Evolutionary conservation across 768 basidiomycete genomes (phyloP), one percentile per base, ranked within the genome.

Genomic region (Lactarius sanguifluus): DNA sequence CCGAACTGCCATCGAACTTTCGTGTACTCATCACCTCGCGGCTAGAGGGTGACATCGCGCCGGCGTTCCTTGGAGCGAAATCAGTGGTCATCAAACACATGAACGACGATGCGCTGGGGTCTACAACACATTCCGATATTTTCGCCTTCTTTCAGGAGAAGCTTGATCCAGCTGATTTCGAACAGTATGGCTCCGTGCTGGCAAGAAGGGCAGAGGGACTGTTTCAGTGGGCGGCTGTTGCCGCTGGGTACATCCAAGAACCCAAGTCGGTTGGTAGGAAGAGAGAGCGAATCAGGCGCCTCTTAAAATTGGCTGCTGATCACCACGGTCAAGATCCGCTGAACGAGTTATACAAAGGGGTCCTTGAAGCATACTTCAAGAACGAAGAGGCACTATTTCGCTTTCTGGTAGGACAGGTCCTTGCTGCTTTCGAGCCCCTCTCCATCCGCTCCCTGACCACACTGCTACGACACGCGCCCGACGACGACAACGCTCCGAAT

Each of bases 351-450:
- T 50, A 50, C 50, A 50, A 25, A 25, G 50, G 5, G 13, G 50
- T 50, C 5, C 50, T 50, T 5, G 50, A 50, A 15, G 50, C 25
- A 15, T 50, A 50, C 23, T 50, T 50, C 23, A 25, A 13, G n/a
- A 23, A 25, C 50, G 50, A 50, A 50, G 50, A 25, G 23, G 55
- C 38, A 16, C 23, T 36, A 28, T 58, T 36, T 34, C 38, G 57
- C 30, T 58, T 38, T 23, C 43, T 61, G 47, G n/a, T 61, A 0
- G 60, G 60, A 38, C 60, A 61, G 8, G 28, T 61, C 6, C 32
- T 61, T 45, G 43, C 41, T 2, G 59, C 59, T 23, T 38, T 59
- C 15, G 59, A 59, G 7, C 59, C 59, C 2, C 59, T 59, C 59
- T 61, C 60, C n/a, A 43, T 45, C 41, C 38, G 18, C 13, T 41